Conservation (phyloP, 257 asterid genomes). For the Jacaranda copaia region DNA sequence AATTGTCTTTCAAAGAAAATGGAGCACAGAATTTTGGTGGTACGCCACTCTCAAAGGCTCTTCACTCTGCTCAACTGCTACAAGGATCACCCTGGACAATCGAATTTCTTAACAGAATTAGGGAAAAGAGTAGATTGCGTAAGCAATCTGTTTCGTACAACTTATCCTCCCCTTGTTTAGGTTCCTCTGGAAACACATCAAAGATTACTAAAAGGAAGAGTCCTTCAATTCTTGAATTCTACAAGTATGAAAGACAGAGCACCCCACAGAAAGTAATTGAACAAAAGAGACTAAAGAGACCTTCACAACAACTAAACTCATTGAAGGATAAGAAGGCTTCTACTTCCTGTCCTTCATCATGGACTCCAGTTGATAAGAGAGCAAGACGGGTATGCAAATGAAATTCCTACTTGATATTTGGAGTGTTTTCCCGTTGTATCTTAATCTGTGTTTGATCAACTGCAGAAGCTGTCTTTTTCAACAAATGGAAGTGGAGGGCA, state of each 20-base stretch:
- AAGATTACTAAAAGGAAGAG: slow-evolving; percentile 71
- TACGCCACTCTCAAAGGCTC: slow-evolving; percentile 78
- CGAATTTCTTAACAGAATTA: slow-evolving; percentile 87
- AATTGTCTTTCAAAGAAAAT: slow-evolving; percentile 46
- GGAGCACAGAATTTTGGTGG: slow-evolving; percentile 46
- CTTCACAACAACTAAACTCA: slow-evolving; percentile 51
- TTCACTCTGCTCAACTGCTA: slow-evolving; percentile 59
- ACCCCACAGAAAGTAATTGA: slow-evolving; percentile 54
- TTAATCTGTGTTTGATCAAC: slow-evolving; percentile 38
- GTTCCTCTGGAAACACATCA: slow-evolving; percentile 52
- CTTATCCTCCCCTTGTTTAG: slow-evolving; percentile 58
- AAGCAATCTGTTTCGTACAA: slow-evolving; percentile 65
- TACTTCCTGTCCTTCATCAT: slow-evolving; percentile 49
- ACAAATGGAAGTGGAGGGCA: slow-evolving; percentile 84
- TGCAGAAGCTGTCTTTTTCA: slow-evolving; percentile 86
- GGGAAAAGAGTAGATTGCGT: slow-evolving; percentile 81
- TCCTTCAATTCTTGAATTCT: slow-evolving; percentile 82
- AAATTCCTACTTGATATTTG: slow-evolving; percentile 30
- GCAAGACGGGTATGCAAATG: slow-evolving; percentile 69
- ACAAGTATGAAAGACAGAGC: slow-evolving; percentile 72
- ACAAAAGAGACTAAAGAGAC: slow-evolving; percentile 60
- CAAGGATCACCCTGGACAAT: slow-evolving; percentile 89
- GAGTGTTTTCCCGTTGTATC: slow-evolving; percentile 28
- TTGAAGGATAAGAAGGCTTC: slow-evolving; percentile 58
- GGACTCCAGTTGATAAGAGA: slow-evolving; percentile 91